These are phyloP conservation scores for Xerophyta viscosa DNA, from an alignment of 106 monocot species.

Conservation along the genomic window DNA sequence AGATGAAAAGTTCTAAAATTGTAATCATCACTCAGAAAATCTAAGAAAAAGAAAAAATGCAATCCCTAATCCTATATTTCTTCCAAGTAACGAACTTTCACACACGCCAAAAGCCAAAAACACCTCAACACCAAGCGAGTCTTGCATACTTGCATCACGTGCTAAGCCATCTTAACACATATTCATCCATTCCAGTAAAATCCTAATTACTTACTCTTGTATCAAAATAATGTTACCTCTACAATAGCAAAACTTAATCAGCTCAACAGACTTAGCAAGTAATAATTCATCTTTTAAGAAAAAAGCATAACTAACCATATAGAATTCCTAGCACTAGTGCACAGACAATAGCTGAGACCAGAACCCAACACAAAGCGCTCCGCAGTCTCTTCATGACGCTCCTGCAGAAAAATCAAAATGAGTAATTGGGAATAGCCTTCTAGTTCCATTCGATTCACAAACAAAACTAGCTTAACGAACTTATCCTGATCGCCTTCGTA, in stretches of 20 bases:
- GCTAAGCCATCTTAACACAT: no score
- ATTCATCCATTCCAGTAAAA: no score
- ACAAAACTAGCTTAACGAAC: conserved; percentile 9
- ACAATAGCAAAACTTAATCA: background rate
- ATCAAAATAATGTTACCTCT: background rate
- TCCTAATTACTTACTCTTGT: no score
- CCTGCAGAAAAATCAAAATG: conserved; percentile 33
- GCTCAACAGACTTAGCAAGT: background rate
- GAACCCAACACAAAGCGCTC: conserved; percentile 69
- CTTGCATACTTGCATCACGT: no score
- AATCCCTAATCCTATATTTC: no score
- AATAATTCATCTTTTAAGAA: no score
- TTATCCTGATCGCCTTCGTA: conserved; percentile 99
- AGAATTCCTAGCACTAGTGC: conserved; percentile 79
- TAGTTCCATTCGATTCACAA: background rate
- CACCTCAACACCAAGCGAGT: no score
- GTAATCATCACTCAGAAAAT: no score
- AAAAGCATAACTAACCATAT: conserved; percentile 65
- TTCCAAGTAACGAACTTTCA: no score
- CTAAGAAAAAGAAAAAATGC: no score
- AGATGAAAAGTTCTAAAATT: no score
- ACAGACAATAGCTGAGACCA: conserved; percentile 54
- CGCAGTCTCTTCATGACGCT: conserved; percentile 65
- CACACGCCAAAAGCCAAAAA: no score
- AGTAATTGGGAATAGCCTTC: background rate